phyloP scores from a whole-genome alignment of 2,329 filamentous ascomycete species.

The Fusarium aywerte region DNA sequence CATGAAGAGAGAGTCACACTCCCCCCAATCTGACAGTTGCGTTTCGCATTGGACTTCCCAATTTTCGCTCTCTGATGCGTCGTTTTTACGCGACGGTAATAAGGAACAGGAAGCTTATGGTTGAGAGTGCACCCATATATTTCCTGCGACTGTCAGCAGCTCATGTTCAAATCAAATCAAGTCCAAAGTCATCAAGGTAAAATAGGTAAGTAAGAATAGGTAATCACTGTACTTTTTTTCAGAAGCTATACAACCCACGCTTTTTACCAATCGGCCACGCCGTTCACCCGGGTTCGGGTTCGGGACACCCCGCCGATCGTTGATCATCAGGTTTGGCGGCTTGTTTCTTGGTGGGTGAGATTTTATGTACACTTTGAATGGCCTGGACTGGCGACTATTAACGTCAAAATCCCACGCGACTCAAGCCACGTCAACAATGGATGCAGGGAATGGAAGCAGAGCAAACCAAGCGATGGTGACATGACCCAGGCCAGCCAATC shows the following conservation, averaged over 20 bases:
- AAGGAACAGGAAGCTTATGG: too few species aligned
- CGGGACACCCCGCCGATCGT: slow-evolving; percentile 37
- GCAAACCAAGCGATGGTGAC: slow-evolving; percentile 1
- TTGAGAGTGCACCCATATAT: not conserved
- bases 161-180: slow-evolving; percentile 5
- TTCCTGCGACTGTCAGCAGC: slow-evolving; percentile 14
- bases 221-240: not conserved
- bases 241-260: slow-evolving; percentile 16
- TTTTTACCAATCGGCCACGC: slow-evolving; percentile 43
- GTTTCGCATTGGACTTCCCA: slow-evolving; percentile 4
- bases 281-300: slow-evolving; percentile 29
- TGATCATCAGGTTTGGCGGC: slow-evolving; percentile 20
- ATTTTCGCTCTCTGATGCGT: not conserved
- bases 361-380: not conserved
- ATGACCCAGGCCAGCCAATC: slow-evolving; percentile 14
- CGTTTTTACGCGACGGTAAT: not conserved
- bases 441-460: slow-evolving; percentile 4
- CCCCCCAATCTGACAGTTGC: slow-evolving; percentile 1
- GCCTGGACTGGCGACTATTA: slow-evolving; percentile 6
- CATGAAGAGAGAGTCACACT: not conserved
- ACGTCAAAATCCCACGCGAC: slow-evolving; percentile 30
- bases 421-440: slow-evolving; percentile 24
- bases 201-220: not conserved
- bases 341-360: slow-evolving; percentile 13
- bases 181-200: slow-evolving; percentile 25